These are phyloP conservation scores for Tolypocladium nubicola DNA, from an alignment of 2,329 filamentous ascomycete genomes.

Conservation along the genomic window DNA sequence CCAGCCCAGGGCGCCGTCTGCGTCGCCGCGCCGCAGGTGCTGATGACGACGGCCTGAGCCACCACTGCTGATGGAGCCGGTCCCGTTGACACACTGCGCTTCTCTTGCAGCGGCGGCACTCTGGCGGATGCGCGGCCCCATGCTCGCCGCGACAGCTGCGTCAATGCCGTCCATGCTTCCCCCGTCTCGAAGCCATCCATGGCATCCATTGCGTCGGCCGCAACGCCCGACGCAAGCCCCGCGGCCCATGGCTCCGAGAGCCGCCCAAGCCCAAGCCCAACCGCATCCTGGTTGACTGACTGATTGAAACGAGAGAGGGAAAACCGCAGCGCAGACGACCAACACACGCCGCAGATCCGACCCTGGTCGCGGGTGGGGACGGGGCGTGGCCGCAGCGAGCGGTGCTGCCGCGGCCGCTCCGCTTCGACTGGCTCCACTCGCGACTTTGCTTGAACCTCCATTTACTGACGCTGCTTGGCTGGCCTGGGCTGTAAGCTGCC, in stretches of 20 bases:
- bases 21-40: neutral
- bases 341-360: neutral
- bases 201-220: neutral
- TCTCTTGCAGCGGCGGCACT: neutral
- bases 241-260: neutral
- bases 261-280: neutral
- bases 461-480: neutral
- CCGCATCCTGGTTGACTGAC: neutral
- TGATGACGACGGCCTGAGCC: neutral
- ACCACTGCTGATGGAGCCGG: neutral
- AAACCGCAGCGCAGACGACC: neutral
- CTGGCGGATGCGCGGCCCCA: neutral
- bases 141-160: no score
- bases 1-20: no score
- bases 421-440: neutral
- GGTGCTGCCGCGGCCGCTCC: conserved; percentile 10
- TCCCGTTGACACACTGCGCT: neutral
- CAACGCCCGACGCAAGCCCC: neutral
- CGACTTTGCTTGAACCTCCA: neutral
- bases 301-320: neutral
- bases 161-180: neutral
- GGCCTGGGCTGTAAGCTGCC: neutral
- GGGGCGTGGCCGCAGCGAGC: conserved; percentile 12
- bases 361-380: neutral
- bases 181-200: neutral